phyloP scores from a whole-genome alignment of 1,284 basidiomycete species.

The Ustilago tritici region DNA sequence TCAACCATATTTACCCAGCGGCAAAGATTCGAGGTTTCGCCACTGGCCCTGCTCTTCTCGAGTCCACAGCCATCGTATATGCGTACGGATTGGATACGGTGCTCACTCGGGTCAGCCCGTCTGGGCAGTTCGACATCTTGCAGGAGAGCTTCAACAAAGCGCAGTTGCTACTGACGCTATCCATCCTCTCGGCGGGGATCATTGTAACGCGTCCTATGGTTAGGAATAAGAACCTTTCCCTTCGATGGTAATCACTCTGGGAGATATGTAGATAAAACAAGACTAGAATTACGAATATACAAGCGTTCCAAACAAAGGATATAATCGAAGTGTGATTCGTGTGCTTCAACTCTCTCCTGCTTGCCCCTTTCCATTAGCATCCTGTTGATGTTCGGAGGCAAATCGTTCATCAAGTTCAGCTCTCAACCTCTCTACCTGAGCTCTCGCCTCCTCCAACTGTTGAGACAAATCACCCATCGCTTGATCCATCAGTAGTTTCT shows the following conservation, averaged over 20 bases:
- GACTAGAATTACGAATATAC: conserved; percentile 1
- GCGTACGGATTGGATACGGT: conserved; percentile 89
- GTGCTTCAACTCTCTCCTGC: not conserved
- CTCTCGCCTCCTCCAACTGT: conserved; percentile 58
- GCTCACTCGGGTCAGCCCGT: conserved; percentile 83
- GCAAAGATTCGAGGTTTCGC: conserved; percentile 73
- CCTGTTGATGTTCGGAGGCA: not conserved
- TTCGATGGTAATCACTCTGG: conserved; percentile 26
- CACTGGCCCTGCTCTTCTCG: conserved; percentile 84
- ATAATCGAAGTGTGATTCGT: not conserved
- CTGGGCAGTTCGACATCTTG: conserved; percentile 88
- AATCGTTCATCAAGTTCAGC: conserved; percentile 42
- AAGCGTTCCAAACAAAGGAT: not conserved
- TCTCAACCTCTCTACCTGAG: conserved; percentile 59
- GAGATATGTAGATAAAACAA: not conserved
- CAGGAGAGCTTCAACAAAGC: conserved; percentile 84
- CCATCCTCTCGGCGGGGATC: conserved; percentile 80
- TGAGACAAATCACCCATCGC: conserved; percentile 70
- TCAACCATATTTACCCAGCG: conserved; percentile 79
- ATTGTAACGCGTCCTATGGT: conserved; percentile 73
- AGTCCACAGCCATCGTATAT: conserved; percentile 91
- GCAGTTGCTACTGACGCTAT: conserved; percentile 87
- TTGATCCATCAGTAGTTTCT: conserved; percentile 91
- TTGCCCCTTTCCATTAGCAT: not conserved
- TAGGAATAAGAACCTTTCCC: conserved; percentile 25